Evolutionary conservation across 1,284 basidiomycete genomes (phyloP).

Genomic region (Lentinus polychrous): DNA sequence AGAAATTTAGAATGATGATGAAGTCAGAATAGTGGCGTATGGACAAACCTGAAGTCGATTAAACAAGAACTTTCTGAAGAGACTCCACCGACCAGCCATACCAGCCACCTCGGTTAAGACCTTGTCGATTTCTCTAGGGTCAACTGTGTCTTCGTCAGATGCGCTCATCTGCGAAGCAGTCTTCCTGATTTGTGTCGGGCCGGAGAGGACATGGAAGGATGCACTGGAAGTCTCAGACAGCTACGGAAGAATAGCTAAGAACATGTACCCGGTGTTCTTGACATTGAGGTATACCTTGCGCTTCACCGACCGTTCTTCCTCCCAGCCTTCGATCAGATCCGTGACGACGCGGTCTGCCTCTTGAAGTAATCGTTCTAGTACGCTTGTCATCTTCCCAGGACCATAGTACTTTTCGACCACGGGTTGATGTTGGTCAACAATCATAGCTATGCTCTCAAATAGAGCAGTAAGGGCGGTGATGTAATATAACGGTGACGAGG

Average conservation of each 20-base stretch:
- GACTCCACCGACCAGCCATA: slow-evolving; percentile 87
- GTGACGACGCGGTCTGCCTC: slow-evolving; percentile 86
- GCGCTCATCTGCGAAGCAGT: slow-evolving; percentile 27
- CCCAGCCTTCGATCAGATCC: slow-evolving; percentile 79
- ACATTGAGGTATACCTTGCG: slow-evolving; percentile 47
- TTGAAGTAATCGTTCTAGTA: slow-evolving; percentile 71
- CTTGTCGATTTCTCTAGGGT: slow-evolving; percentile 88
- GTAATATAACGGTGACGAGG: slow-evolving; percentile 86
- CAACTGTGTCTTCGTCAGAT: slow-evolving; percentile 63
- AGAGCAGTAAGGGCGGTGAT: slow-evolving; percentile 82
- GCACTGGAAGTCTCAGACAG: slow-evolving; percentile 23
- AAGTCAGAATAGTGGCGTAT: background rate
- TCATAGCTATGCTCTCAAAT: slow-evolving; percentile 92
- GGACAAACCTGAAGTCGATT: slow-evolving; percentile 54
- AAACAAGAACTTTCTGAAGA: slow-evolving; percentile 85
- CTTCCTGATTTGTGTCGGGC: slow-evolving; percentile 29
- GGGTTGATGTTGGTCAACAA: slow-evolving; percentile 95
- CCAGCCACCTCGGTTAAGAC: slow-evolving; percentile 81
- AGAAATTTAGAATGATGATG: background rate
- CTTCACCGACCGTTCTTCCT: slow-evolving; percentile 75
- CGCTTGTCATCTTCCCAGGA: slow-evolving; percentile 73
- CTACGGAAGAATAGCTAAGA: slow-evolving; percentile 15
- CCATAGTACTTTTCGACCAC: slow-evolving; percentile 99
- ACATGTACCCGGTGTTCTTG: background rate
- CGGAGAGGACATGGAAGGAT: slow-evolving; percentile 12